A percentile compares a stretch with the other conserved stretches of the same genome.
Evolutionary conservation across 257 asterid species (phyloP).

Genomic region (Petrea volubilis): DNA sequence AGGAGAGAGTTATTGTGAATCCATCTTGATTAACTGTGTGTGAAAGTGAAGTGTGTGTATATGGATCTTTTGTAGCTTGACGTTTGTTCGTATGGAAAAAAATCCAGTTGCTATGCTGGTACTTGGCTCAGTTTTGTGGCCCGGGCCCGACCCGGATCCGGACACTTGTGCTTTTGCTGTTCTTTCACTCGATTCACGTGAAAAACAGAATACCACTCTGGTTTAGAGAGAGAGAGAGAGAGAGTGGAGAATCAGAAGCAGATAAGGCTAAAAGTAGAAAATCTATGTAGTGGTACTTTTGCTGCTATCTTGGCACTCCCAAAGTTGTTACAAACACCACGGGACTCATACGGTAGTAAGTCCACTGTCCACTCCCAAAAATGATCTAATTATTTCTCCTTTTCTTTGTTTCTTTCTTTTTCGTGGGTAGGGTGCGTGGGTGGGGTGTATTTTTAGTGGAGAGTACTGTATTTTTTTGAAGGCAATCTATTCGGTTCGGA

Average conservation of each 20-base stretch:
- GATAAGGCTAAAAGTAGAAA: constrained; percentile 26
- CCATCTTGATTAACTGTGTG: constrained; percentile 25
- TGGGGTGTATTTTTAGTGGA: too few relatives aligned
- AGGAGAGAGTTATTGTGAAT: constrained; percentile 50
- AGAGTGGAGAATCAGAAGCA: not conserved
- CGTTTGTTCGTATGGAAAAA: constrained; percentile 25
- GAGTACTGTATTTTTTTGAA: too few relatives aligned
- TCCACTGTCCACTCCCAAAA: constrained; percentile 6
- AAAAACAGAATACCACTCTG: not conserved
- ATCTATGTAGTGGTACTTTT: constrained; percentile 24
- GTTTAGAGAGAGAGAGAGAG: not conserved
- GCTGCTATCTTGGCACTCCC: constrained; percentile 1
- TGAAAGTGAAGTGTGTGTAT: constrained; percentile 3
- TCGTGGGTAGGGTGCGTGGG: not conserved
- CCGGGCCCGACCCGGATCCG: too few relatives aligned
- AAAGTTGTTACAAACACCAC: constrained; percentile 26
- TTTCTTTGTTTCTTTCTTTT: not conserved
- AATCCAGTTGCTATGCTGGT: constrained; percentile 12
- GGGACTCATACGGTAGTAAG: constrained; percentile 19
- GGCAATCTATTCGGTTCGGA: too few relatives aligned
- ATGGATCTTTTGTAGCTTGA: constrained; percentile 1
- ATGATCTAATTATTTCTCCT: not conserved
- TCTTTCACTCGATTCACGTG: constrained; percentile 27
- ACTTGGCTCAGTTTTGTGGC: constrained; percentile 21
- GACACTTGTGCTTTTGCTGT: constrained; percentile 6